phyloP scores from a whole-genome alignment of 208 protist genomes.

The Leishmania major region DNA sequence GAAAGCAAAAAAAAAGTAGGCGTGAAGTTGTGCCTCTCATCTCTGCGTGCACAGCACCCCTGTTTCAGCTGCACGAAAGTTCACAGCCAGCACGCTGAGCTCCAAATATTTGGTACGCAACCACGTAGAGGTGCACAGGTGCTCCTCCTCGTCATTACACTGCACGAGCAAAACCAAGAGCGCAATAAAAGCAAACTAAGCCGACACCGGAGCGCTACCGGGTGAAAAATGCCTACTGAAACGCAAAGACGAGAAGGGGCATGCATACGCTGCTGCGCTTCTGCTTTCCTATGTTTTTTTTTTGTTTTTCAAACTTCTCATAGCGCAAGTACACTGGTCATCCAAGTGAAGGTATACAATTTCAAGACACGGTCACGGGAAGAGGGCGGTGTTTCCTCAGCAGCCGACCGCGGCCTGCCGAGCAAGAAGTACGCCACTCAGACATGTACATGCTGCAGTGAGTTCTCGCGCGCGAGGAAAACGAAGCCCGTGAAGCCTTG shows the following conservation, averaged over 20 bases:
- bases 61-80: neutral
- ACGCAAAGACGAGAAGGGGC: neutral
- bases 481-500: neutral
- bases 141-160: neutral
- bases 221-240: neutral
- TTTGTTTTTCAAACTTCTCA: neutral
- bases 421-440: neutral
- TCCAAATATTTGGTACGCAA: neutral
- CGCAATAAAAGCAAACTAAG: constrained; percentile 15
- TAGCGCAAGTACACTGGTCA: neutral
- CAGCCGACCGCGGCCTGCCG: neutral
- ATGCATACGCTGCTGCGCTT: neutral
- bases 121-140: neutral
- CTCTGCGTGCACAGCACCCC: neutral
- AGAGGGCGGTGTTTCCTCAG: neutral
- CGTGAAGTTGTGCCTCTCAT: neutral
- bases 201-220: neutral
- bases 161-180: neutral
- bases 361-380: neutral
- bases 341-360: neutral
- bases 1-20: constrained; percentile 2
- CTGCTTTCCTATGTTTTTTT: neutral
- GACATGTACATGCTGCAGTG: neutral
- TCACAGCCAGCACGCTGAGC: neutral
- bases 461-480: neutral